phyloP scores from a whole-genome alignment of 306 rosid genomes.

The Neltuma alba region DNA sequence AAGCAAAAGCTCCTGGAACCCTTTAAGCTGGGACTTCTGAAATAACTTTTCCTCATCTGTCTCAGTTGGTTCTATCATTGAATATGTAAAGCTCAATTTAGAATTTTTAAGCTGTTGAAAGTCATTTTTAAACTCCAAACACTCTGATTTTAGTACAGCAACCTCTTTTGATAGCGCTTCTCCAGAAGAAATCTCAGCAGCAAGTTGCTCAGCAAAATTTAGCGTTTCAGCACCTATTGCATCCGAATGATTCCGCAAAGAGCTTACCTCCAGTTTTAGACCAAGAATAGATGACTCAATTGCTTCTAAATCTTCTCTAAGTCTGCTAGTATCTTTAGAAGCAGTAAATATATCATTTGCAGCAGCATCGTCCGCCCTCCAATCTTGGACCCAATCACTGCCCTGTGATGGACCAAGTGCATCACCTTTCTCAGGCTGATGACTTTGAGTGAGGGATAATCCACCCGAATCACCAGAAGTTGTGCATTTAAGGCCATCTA shows the following conservation, averaged over 20 bases:
- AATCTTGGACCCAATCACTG: slow-evolving; percentile 74
- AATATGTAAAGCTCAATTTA: slow-evolving; percentile 51
- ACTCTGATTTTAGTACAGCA: slow-evolving; percentile 67
- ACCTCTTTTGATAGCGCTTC: slow-evolving; percentile 78
- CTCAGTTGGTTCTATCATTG: slow-evolving; percentile 48
- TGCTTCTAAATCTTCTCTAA: slow-evolving; percentile 72
- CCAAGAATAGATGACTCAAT: slow-evolving; percentile 79
- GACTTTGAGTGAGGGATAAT: slow-evolving; percentile 63
- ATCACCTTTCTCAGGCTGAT: slow-evolving; percentile 71
- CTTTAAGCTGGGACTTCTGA: slow-evolving; percentile 63
- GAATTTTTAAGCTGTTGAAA: slow-evolving; percentile 58
- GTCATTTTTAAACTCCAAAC: slow-evolving; percentile 76
- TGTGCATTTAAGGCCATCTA: slow-evolving; percentile 79
- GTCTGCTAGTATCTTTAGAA: slow-evolving; percentile 68
- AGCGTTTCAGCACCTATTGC: slow-evolving; percentile 72
- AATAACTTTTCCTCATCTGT: slow-evolving; percentile 45
- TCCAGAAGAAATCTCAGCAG: slow-evolving; percentile 81
- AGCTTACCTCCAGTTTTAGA: slow-evolving; percentile 68
- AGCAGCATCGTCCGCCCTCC: slow-evolving; percentile 71
- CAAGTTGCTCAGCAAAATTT: slow-evolving; percentile 66
- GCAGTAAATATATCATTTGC: slow-evolving; percentile 59
- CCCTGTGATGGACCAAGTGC: slow-evolving; percentile 55
- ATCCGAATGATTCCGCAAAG: slow-evolving; percentile 75
- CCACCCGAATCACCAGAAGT: slow-evolving; percentile 72
- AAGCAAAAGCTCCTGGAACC: slow-evolving; percentile 66